phyloP scores from a whole-genome alignment of 306 rosid genomes.

The Sicyos edulis region DNA sequence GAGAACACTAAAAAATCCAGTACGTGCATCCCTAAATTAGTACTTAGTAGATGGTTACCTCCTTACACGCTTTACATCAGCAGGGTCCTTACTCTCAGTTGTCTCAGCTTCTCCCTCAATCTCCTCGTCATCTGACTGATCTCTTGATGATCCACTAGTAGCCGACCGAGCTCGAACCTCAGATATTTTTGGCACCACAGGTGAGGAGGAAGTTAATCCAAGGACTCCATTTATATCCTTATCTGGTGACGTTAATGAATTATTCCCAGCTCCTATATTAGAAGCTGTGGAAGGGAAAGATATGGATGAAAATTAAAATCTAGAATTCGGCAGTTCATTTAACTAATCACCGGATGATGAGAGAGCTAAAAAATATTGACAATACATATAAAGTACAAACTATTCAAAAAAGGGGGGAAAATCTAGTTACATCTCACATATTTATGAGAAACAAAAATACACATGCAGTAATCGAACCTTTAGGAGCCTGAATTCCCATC shows the following conservation, averaged over 20 bases:
- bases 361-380: background rate
- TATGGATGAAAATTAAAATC: slow-evolving; percentile 14
- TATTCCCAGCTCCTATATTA: slow-evolving; percentile 53
- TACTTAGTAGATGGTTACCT: slow-evolving; percentile 45
- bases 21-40: slow-evolving; percentile 7
- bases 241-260: slow-evolving; percentile 46
- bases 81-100: slow-evolving; percentile 50
- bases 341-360: background rate
- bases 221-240: slow-evolving; percentile 41
- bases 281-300: slow-evolving; percentile 21
- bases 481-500: slow-evolving; percentile 41
- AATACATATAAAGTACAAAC: background rate
- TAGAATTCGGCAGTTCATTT: background rate
- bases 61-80: slow-evolving; percentile 79
- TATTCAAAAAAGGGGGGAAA: background rate
- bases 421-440: background rate
- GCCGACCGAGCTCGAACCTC: slow-evolving; percentile 35
- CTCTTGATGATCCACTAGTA: slow-evolving; percentile 81
- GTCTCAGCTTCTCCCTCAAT: slow-evolving; percentile 68
- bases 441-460: background rate
- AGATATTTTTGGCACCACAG: slow-evolving; percentile 36
- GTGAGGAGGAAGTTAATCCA: slow-evolving; percentile 36
- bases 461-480: slow-evolving; percentile 41
- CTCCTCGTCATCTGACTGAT: slow-evolving; percentile 77
- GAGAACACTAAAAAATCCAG: slow-evolving; percentile 8